These are phyloP conservation scores for Dorcoceras hygrometricum DNA, from an alignment of 257 asterid species.

Conservation along the genomic window DNA sequence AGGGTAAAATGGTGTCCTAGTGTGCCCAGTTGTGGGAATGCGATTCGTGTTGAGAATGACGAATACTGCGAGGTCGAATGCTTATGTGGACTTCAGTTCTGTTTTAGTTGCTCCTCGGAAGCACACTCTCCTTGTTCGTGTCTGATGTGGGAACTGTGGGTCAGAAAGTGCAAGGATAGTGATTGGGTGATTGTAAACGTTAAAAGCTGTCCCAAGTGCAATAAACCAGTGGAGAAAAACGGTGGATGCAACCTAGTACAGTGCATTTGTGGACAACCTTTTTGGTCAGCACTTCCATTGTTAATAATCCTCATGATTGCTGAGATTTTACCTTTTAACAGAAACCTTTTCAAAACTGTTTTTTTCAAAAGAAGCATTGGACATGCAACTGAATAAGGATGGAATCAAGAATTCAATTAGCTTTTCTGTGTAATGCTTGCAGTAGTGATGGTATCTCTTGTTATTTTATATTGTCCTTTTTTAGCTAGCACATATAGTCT, in stretches of 20 bases:
- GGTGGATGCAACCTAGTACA: conserved; percentile 61
- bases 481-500: too few species aligned
- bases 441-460: too few species aligned
- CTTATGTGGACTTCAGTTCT: conserved; percentile 50
- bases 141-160: conserved; percentile 57
- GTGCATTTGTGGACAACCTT: conserved; percentile 52
- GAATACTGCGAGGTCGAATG: conserved; percentile 53
- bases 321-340: background rate
- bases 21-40: conserved; percentile 60
- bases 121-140: conserved; percentile 70
- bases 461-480: too few species aligned
- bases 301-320: background rate
- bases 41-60: conserved; percentile 42
- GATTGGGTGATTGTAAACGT: conserved; percentile 40
- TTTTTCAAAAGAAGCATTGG: background rate
- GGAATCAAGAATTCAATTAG: background rate
- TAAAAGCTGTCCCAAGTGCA: conserved; percentile 51
- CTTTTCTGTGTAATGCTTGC: background rate
- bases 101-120: conserved; percentile 51
- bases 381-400: background rate
- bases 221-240: conserved; percentile 47
- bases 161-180: conserved; percentile 36
- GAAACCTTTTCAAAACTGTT: background rate
- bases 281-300: conserved; percentile 42
- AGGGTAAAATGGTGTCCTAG: conserved; percentile 68